Percentiles rank a stretch among this genome's conserved stretches.
These are phyloP conservation scores for Copromyces sp. DNA, from an alignment of 495 filamentous ascomycete species.

Conservation along the genomic window DNA sequence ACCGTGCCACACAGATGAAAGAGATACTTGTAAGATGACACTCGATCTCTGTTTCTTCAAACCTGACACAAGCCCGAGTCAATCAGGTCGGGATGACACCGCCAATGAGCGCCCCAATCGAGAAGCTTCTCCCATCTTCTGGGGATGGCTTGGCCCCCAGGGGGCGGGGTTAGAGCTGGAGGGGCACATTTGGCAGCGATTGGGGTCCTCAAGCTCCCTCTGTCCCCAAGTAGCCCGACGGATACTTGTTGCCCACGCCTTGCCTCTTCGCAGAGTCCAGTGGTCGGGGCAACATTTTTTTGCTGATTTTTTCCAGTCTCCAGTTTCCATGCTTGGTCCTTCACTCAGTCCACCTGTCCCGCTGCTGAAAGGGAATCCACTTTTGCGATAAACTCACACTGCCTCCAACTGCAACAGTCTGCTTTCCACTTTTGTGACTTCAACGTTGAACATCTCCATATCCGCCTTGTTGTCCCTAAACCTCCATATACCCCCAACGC, in stretches of 20 bases:
- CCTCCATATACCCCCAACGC: background rate
- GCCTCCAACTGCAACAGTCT: background rate
- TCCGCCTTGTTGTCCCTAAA: background rate
- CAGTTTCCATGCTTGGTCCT: background rate
- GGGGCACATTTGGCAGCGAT: background rate
- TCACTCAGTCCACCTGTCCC: background rate
- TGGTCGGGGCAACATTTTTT: constrained; percentile 11
- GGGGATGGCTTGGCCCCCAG: constrained; percentile 14
- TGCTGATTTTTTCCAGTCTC: constrained; percentile 10
- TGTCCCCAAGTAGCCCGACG: background rate
- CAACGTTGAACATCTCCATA: background rate
- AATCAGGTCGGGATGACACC: background rate
- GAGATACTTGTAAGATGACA: background rate
- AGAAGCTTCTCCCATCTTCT: constrained; percentile 24
- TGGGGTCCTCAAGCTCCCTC: background rate
- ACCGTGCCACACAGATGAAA: background rate
- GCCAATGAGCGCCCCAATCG: constrained; percentile 7
- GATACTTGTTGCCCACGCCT: background rate
- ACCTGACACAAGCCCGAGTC: background rate
- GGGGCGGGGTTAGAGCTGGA: constrained; percentile 17
- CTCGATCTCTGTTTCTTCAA: background rate
- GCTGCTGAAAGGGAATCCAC: constrained; percentile 1
- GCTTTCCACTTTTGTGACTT: background rate
- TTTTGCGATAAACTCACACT: constrained; percentile 5
- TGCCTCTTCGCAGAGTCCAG: background rate